phyloP scores from a whole-genome alignment of 139 green algal genomes.

The Coccomyxa sp. region DNA sequence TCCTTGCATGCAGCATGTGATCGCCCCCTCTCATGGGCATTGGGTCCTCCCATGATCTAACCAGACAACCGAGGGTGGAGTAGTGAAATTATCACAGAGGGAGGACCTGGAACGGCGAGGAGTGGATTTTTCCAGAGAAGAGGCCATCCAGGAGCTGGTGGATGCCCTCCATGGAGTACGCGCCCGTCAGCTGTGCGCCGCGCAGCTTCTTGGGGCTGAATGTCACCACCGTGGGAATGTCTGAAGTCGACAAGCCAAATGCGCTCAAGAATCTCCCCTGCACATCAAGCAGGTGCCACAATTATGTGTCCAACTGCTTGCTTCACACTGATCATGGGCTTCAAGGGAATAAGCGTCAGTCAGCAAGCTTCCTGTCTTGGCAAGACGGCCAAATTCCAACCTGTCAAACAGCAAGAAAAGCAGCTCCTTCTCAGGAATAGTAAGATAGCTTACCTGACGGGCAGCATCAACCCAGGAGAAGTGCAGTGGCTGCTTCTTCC shows the following conservation, averaged over 20 bases:
- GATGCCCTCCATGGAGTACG: not conserved
- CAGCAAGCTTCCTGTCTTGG: too few species aligned
- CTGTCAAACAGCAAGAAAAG: too few species aligned
- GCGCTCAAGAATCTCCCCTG: not conserved
- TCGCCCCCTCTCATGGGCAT: too few species aligned
- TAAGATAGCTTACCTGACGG: not conserved
- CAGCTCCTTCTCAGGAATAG: not conserved
- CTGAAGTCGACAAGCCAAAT: not conserved
- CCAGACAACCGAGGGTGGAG: too few species aligned
- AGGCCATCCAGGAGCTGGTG: not conserved
- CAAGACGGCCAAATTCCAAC: too few species aligned
- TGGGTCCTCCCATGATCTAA: too few species aligned
- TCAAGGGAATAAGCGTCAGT: too few species aligned
- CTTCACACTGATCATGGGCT: too few species aligned
- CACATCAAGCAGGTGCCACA: not conserved
- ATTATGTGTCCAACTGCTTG: too few species aligned
- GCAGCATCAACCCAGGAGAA: slow-evolving; percentile 7
- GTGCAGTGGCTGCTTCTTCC: slow-evolving; percentile 2
- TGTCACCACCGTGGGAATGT: not conserved
- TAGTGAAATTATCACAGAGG: too few species aligned
- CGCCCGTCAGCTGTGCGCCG: not conserved
- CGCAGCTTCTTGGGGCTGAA: slow-evolving; percentile 5
- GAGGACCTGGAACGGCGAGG: not conserved
- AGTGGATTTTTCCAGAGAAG: not conserved
- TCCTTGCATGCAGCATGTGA: too few species aligned